Evolutionary conservation across 2,329 filamentous ascomycete species (phyloP), one percentile per base, ranked within the genome.

Genomic region (Colletotrichum sp.): DNA sequence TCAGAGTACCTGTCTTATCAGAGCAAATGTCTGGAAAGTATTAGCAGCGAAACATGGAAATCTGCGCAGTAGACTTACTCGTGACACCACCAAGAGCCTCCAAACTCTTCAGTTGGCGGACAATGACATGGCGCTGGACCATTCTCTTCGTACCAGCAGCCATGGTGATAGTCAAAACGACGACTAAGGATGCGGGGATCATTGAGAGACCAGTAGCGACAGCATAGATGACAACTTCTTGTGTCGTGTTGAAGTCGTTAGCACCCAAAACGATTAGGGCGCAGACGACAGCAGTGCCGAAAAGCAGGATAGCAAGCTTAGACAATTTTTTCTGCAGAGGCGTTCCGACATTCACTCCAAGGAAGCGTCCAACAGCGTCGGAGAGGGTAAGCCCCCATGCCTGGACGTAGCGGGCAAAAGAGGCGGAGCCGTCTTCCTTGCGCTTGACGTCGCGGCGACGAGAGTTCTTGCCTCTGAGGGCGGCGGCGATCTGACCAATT

Each of bases 291-390:
- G 86, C 93, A 39, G 93, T 89, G 64, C 88, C 90, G 79, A 95
- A 94, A 3, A 95, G 89, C 3, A 93, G 83, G 30, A 94, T 89
- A 8, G 93, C 93, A 72, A 95, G 90, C 83, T 93, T 93, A 80
- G 92, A 93, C 64, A 95, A 85, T 82, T 93, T 94, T 79, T 90
- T 90, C 82, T 94, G 93, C 36, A 95, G 86, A 2, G 93, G 93
- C 15, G 93, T 95, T 52, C 93, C 93, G 36, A 91, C 85, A 52
- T 83, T 85, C 75, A 87, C 81, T 64, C 86, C 89, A 68, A 91
- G 89, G 81, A 90, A 87, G 77, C 87, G 84, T 24, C 86, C 86
- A 64, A 84, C 78, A 21, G 83, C 84, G 69, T 84, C 81, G 9
- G 80, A 81, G 8, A 81, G 78, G 8, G 86, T 87, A 39, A 87